These are phyloP conservation scores for Phlebiopsis gigantea DNA, from an alignment of 768 basidiomycete genomes.

Conservation along the genomic window DNA sequence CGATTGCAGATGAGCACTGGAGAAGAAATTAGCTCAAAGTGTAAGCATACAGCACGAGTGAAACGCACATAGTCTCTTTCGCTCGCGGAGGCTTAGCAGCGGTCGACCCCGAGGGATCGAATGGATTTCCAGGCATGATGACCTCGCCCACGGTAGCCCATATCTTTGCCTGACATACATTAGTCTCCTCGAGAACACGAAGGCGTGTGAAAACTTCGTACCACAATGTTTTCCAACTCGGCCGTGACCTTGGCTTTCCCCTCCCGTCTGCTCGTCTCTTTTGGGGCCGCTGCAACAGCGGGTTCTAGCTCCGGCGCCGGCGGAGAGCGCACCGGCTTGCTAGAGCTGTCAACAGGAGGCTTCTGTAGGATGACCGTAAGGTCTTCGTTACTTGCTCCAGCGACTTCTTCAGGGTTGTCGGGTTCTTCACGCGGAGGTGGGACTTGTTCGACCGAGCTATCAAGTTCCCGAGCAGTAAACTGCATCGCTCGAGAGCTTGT, in stretches of 20 bases:
- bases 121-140: constrained; percentile 50
- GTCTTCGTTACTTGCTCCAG: constrained; percentile 22
- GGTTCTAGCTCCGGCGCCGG: neutral
- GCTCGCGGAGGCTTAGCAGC: constrained; percentile 40
- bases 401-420: constrained; percentile 6
- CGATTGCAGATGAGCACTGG: constrained; percentile 53
- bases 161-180: constrained; percentile 50
- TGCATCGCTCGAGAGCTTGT: constrained; percentile 3
- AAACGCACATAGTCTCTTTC: constrained; percentile 57
- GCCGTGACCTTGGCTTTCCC: constrained; percentile 48
- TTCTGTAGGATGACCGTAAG: constrained; percentile 28
- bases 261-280: constrained; percentile 21
- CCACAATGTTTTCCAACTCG: constrained; percentile 62
- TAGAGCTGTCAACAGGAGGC: neutral
- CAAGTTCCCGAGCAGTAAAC: neutral
- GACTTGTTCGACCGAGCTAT: neutral
- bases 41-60: neutral
- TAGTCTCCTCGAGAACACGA: neutral
- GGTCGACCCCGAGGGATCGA: constrained; percentile 18
- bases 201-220: constrained; percentile 37
- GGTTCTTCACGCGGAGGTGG: neutral
- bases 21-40: neutral
- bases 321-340: neutral
- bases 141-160: constrained; percentile 63
- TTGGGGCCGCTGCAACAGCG: neutral